phyloP scores from a whole-genome alignment of 306 rosid genomes.

The Malus sieversii region DNA sequence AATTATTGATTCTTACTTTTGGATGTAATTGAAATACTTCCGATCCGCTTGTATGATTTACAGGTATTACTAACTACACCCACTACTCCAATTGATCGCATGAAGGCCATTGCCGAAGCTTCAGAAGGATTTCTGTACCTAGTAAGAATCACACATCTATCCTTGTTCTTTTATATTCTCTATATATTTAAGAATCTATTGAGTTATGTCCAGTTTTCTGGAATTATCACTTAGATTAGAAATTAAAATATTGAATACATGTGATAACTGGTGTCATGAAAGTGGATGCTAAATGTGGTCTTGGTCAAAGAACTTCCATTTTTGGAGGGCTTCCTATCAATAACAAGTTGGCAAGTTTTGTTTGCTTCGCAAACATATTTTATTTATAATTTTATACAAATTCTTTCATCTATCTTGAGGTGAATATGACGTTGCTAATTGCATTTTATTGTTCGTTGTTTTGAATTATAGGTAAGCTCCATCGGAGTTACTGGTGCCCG shows the following conservation, averaged over 20 bases:
- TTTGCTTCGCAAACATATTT: not conserved
- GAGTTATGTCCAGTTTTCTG: not conserved
- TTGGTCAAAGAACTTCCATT: not conserved
- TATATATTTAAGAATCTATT: not conserved
- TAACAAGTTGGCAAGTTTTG: not conserved
- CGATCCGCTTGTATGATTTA: slow-evolving; percentile 10
- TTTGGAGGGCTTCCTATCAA: not conserved
- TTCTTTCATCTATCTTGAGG: not conserved
- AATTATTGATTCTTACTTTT: not conserved
- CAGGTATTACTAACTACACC: slow-evolving; percentile 92
- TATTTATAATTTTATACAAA: not conserved
- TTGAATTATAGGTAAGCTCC: slow-evolving; percentile 67
- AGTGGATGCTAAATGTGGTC: not conserved
- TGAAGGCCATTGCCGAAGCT: slow-evolving; percentile 80
- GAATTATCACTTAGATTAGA: not conserved
- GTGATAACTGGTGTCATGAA: not conserved
- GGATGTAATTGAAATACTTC: not conserved
- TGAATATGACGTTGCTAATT: not conserved
- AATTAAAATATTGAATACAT: slow-evolving; percentile 7
- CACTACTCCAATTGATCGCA: slow-evolving; percentile 66
- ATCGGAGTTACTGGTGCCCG: slow-evolving; percentile 92
- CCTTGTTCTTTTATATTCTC: not conserved
- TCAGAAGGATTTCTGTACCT: slow-evolving; percentile 83
- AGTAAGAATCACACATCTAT: slow-evolving; percentile 21
- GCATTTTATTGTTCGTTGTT: slow-evolving; percentile 11